These are phyloP conservation scores for Monilinia polystroma DNA, from an alignment of 2,329 filamentous ascomycete genomes.

Conservation along the genomic window DNA sequence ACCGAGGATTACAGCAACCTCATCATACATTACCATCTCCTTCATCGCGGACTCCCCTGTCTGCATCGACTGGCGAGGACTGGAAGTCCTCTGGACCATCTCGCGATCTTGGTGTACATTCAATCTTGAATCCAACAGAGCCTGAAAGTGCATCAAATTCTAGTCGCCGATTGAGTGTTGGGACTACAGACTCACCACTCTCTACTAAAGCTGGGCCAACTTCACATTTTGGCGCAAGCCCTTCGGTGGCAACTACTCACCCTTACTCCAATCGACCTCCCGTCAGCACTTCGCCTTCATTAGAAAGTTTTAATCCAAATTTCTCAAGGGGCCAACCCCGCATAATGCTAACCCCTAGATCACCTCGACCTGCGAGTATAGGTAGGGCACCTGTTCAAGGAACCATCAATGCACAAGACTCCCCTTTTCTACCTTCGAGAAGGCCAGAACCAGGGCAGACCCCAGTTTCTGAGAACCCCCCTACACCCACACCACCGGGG, in stretches of 20 bases:
- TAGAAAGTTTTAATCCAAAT: conserved; percentile 34
- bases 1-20: conserved; percentile 27
- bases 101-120: conserved; percentile 41
- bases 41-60: conserved; percentile 29
- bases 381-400: conserved; percentile 46
- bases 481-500: conserved; percentile 43
- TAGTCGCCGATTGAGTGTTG: conserved; percentile 31
- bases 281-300: conserved; percentile 29
- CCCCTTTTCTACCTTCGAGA: conserved; percentile 47
- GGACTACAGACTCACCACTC: conserved; percentile 32
- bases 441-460: conserved; percentile 45
- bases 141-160: conserved; percentile 30
- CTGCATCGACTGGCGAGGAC: conserved; percentile 29
- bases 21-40: conserved; percentile 32
- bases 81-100: conserved; percentile 34
- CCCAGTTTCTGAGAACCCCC: conserved; percentile 44
- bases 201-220: conserved; percentile 26
- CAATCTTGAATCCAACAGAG: conserved; percentile 42
- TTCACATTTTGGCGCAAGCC: conserved; percentile 35
- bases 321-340: conserved; percentile 31
- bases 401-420: conserved; percentile 50
- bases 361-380: conserved; percentile 53
- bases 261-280: conserved; percentile 32
- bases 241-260: conserved; percentile 28
- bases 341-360: conserved; percentile 38